Evolutionary conservation across 2,329 filamentous ascomycete genomes (phyloP).

Genomic region (Penicillium rolfsii): DNA sequence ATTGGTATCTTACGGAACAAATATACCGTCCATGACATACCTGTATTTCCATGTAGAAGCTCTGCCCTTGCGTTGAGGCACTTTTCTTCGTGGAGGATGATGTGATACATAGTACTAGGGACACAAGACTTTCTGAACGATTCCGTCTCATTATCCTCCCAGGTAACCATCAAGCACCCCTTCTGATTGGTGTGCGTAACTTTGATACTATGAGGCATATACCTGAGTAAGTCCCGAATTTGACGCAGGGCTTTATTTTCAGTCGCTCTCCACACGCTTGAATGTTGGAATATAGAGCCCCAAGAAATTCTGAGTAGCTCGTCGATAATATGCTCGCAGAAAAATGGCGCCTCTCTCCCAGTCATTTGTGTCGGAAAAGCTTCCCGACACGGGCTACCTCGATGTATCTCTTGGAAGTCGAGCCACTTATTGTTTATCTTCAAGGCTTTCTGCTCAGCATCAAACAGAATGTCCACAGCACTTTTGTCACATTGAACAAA

Average conservation of each 20-base stretch:
- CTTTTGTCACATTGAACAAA: slow-evolving; percentile 1
- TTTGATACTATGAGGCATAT: neutral
- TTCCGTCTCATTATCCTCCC: neutral
- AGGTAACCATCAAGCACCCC: neutral
- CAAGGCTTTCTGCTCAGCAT: neutral
- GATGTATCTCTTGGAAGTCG: neutral
- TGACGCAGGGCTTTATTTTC: neutral
- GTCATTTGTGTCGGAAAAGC: neutral
- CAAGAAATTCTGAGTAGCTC: neutral
- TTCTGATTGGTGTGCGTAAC: neutral
- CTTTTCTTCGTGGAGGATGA: neutral
- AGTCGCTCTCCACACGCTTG: neutral
- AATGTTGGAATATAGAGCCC: neutral
- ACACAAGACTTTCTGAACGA: neutral
- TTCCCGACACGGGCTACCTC: neutral
- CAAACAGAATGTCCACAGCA: neutral
- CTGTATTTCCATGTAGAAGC: neutral
- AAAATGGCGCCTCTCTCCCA: neutral
- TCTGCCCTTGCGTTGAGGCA: neutral
- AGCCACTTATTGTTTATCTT: neutral
- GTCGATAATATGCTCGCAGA: neutral
- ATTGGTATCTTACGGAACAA: neutral
- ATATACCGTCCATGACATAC: neutral
- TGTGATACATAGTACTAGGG: neutral
- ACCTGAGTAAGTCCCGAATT: neutral